Conservation (phyloP, 2,329 filamentous ascomycete species). For the Pseudogymnoascus verrucosus region DNA sequence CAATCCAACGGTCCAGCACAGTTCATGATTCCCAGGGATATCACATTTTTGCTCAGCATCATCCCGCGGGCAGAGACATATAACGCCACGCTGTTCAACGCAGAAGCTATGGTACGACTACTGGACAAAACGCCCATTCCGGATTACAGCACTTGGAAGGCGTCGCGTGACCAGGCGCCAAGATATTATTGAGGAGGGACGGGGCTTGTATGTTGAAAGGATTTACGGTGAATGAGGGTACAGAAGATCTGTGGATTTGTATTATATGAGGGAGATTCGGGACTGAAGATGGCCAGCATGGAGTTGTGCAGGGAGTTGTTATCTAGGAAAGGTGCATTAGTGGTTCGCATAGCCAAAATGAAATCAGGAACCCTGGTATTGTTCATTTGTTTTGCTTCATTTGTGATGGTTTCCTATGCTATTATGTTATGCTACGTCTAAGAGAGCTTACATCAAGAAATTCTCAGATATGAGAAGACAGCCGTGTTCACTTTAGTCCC, state of each 20-base stretch:
- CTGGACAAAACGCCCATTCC: constrained; percentile 62
- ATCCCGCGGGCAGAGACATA: constrained; percentile 61
- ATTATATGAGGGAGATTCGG: neutral
- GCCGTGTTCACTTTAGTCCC: neutral
- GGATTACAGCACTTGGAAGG: constrained; percentile 48
- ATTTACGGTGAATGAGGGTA: neutral
- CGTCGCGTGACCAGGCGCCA: constrained; percentile 17
- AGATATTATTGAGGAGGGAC: constrained; percentile 16
- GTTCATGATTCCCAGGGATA: constrained; percentile 63
- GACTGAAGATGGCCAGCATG: neutral
- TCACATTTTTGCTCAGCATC: constrained; percentile 52
- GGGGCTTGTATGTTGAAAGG: neutral
- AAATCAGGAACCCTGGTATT: neutral
- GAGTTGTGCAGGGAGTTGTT: neutral
- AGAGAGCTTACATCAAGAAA: neutral
- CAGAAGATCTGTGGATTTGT: constrained; percentile 1
- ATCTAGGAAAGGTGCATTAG: neutral
- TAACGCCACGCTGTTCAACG: constrained; percentile 59
- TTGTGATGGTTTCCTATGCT: neutral
- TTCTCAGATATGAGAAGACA: neutral
- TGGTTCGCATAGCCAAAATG: neutral
- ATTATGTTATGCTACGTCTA: neutral
- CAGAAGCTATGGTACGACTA: constrained; percentile 64
- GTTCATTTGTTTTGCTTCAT: neutral
- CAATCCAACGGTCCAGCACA: constrained; percentile 32